Conservation (phyloP, 2,329 filamentous ascomycete species). For the Neofusicoccum parvum region DNA sequence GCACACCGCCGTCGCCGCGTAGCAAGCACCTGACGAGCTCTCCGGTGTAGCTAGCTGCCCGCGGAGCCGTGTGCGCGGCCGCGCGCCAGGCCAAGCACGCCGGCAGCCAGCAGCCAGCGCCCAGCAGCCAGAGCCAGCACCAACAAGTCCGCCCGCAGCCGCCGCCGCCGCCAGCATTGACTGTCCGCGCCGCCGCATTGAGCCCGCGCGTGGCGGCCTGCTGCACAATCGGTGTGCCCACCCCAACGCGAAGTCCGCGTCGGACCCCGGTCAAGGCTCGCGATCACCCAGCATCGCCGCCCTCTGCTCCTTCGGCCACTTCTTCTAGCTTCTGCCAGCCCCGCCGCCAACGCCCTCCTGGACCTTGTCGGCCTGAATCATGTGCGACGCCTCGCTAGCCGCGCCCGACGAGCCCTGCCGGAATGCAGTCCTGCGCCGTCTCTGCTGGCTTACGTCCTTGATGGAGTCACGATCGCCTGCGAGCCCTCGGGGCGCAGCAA, state of each 20-base stretch:
- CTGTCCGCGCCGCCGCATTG: neutral
- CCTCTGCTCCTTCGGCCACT: slow-evolving; percentile 19
- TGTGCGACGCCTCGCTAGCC: slow-evolving; percentile 13
- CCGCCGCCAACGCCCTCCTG: slow-evolving; percentile 9
- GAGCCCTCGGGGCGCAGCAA: slow-evolving; percentile 2
- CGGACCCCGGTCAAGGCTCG: slow-evolving; percentile 13
- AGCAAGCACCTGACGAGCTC: neutral
- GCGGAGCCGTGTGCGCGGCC: too few species aligned
- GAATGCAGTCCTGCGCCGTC: slow-evolving; percentile 8
- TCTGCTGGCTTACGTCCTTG: slow-evolving; percentile 13
- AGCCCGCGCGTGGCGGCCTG: neutral
- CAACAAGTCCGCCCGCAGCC: neutral
- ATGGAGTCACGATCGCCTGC: slow-evolving; percentile 14
- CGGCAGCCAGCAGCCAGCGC: neutral
- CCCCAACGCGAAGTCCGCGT: neutral
- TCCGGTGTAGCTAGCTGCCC: too few species aligned
- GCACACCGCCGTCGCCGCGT: neutral
- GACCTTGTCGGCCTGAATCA: slow-evolving; percentile 18
- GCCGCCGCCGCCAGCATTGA: neutral
- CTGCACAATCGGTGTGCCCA: neutral
- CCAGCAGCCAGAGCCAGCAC: neutral
- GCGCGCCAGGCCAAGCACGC: too few species aligned
- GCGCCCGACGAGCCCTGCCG: slow-evolving; percentile 7
- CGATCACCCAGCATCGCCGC: slow-evolving; percentile 17
- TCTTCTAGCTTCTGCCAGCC: slow-evolving; percentile 20